Evolutionary conservation across 2,329 filamentous ascomycete species (phyloP), one percentile per base, ranked within the genome.

Genomic region (Hypoxylon sp.): DNA sequence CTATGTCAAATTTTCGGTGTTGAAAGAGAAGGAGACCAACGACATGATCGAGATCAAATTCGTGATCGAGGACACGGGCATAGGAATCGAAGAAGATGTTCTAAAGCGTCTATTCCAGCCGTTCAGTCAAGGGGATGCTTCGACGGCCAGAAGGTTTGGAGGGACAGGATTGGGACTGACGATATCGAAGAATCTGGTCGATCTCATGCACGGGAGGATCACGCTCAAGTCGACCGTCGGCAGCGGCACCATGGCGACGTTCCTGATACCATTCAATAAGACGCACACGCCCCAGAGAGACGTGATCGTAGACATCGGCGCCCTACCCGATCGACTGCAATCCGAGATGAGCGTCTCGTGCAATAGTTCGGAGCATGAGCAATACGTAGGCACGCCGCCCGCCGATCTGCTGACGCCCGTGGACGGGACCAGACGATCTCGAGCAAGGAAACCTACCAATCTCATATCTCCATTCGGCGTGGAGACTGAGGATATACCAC

Each of bases 121-220:
- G 0, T 95, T 94, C 72, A 90, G 87, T 59, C 91, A 95, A 72
- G 90, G 90, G 3, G 91, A 94, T 69, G 86, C 89, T 1, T 92
- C 89, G 3, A 93, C 90, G 0, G 89, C 90, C 15, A 80, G 90
- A 49, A 82, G 86, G n/a, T 93, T 92, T 71, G 89, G 89, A 33
- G 90, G 90, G 1, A 93, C 90, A 1, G 90, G 90, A 1, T 76
- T 94, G 0, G 91, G 91, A 0, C 74, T 94, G 60, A 91, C 89
- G 1, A 94, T 94, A 64, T 90, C 86, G 75, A 93, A 93, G 73
- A 92, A 92, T 60, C 78, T 92, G 4, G 81, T 94, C 2, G 88
- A 92, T 57, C 75, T 94, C 21, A 94, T 95, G 91, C 84, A 85
- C 56, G 91, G 91, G 5, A 76, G 82, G n/a, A 93, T 95, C 60